Conservation (phyloP, 495 filamentous ascomycete genomes). For the Cercophora sp. region DNA sequence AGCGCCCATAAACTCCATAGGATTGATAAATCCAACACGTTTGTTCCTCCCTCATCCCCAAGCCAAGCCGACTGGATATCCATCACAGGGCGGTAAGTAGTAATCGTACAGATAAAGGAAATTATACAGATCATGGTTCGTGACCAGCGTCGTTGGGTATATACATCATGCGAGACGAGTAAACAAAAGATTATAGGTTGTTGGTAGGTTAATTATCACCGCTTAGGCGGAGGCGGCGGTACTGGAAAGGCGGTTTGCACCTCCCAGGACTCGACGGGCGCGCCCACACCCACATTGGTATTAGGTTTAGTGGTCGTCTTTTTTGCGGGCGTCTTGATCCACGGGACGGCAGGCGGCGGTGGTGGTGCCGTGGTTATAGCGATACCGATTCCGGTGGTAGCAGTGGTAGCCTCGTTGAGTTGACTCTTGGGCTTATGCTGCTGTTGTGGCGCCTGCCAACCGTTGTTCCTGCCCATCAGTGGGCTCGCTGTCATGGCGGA, state of each 20-base stretch:
- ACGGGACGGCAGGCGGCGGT: slow-evolving; percentile 13
- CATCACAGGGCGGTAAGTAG: no score
- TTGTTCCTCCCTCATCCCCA: no score
- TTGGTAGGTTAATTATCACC: no score
- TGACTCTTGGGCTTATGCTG: slow-evolving; percentile 4
- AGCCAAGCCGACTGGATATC: no score
- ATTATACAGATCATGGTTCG: no score
- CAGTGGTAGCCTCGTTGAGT: slow-evolving; percentile 12
- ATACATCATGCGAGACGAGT: no score
- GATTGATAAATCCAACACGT: no score
- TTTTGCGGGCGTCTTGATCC: slow-evolving; percentile 17
- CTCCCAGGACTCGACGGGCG: slow-evolving; percentile 25
- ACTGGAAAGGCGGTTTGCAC: slow-evolving; percentile 26
- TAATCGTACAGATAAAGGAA: no score
- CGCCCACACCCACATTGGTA: slow-evolving; percentile 16
- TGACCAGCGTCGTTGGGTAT: no score
- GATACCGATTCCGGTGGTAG: slow-evolving; percentile 6
- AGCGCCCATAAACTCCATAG: no score
- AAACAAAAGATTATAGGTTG: no score
- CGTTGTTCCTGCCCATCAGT: slow-evolving; percentile 27
- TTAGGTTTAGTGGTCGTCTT: neutral
- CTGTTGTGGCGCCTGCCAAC: slow-evolving; percentile 17
- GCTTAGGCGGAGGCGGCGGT: slow-evolving; percentile 20
- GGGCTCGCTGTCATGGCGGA: slow-evolving; percentile 34
- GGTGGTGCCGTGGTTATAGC: neutral